A percentile compares a stretch with the other conserved stretches of the same genome.
These are phyloP conservation scores for Epichloe gansuensis DNA, from an alignment of 2,329 filamentous ascomycete species.

Conservation along the genomic window DNA sequence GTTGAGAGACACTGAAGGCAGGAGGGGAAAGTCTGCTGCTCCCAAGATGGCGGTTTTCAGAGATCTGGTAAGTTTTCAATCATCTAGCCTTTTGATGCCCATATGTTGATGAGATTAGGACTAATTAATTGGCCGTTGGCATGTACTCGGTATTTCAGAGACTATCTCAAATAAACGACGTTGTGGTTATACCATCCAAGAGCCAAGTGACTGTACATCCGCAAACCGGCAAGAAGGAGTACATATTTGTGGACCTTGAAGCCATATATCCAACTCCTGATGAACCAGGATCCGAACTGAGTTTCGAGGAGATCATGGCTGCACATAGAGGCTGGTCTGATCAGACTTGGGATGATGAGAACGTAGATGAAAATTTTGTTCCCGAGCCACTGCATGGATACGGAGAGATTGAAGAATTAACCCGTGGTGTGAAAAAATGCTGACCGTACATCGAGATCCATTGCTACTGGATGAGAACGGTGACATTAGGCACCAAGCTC, in stretches of 20 bases:
- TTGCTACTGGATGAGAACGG: conserved; percentile 49
- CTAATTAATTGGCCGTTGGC: conserved; percentile 59
- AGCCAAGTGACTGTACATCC: conserved; percentile 76
- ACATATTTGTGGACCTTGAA: conserved; percentile 77
- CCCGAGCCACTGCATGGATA: conserved; percentile 16
- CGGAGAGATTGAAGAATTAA: conserved; percentile 21
- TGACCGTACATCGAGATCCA: conserved; percentile 31
- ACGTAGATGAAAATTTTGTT: conserved; percentile 21
- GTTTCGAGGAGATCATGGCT: conserved; percentile 87
- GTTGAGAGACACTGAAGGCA: conserved; percentile 75
- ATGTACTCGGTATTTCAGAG: conserved; percentile 38
- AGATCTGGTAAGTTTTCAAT: conserved; percentile 62
- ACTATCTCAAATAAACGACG: conserved; percentile 49
- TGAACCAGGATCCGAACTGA: conserved; percentile 61
- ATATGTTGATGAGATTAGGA: conserved; percentile 88
- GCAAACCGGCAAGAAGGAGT: conserved; percentile 70
- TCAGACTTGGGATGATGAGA: conserved; percentile 40
- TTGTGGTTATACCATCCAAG: conserved; percentile 56
- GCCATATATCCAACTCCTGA: conserved; percentile 71
- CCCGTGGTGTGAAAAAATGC: conserved; percentile 22
- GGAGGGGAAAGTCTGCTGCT: conserved; percentile 64
- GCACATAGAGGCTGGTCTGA: conserved; percentile 58
- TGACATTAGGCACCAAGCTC: conserved; percentile 30
- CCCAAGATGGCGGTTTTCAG: conserved; percentile 89
- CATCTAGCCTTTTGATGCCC: conserved; percentile 25